These are phyloP conservation scores for Eimeria brunetti DNA, from an alignment of 169 alveolate genomes.

Conservation along the genomic window DNA sequence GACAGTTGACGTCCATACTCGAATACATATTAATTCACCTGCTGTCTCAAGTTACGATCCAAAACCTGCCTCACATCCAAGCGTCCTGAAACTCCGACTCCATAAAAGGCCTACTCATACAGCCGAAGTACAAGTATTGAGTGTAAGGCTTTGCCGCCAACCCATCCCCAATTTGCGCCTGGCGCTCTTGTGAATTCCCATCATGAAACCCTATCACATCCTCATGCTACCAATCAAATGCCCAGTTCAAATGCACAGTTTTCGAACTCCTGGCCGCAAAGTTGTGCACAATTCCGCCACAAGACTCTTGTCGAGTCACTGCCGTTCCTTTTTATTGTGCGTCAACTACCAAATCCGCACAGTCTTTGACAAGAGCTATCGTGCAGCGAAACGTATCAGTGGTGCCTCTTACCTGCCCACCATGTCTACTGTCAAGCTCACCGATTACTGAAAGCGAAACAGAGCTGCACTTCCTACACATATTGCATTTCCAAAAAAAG, in stretches of 20 bases:
- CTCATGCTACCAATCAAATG: not conserved
- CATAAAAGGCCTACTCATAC: not conserved
- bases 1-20: not conserved
- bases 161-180: not conserved
- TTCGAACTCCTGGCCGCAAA: not conserved
- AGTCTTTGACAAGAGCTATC: not conserved
- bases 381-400: not conserved
- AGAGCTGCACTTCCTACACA: no score
- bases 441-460: not conserved
- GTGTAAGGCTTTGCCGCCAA: not conserved
- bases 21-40: not conserved
- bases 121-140: not conserved
- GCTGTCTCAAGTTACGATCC: no score
- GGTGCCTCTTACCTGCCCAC: not conserved
- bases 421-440: not conserved
- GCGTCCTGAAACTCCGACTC: no score
- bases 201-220: not conserved
- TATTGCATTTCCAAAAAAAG: no score
- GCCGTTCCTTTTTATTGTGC: not conserved
- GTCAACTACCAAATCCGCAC: not conserved
- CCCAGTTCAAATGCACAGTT: not conserved
- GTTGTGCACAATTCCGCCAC: not conserved
- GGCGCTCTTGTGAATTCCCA: not conserved
- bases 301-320: not conserved
- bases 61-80: no score